Base-by-base conservation (phyloP, 176 grass and related monocot genomes). In the Rhynchospora tenuis region DNA sequence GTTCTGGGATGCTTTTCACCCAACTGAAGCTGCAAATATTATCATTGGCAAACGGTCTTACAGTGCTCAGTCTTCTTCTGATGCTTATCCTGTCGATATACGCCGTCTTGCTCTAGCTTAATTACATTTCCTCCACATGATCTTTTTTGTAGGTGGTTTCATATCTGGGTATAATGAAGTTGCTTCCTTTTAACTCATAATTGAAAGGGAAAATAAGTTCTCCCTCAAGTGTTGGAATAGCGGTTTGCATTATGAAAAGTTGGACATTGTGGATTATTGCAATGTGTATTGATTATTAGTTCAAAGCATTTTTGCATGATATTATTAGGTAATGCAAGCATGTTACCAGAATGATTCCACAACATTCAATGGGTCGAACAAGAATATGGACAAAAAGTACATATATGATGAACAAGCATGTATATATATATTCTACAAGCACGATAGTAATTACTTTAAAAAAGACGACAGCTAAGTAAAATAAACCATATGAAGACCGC, bases 1-100 rank as follows among this genome's bases (percentile, higher is more conserved):
- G 81, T 99, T 95, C 86, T 99, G 93, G 89, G 96, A 99, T 79
- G 96, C 96, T 13, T 99, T 95, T 91, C 96, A 99, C 79, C 93
- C 96, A 0, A 89, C 96, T 0, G 96, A 95, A 83, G 96, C 96
- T 3, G 91, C 84, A n/a, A 99, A 93, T 79, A 63, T 95, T 27
- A 51, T 91, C 67, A 89, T 98, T 52, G 95, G 82, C 0, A 86
- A 67, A 83, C 86, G 95, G 75, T 86, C 92, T 0, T 98, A 93
- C 85, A 93, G 80, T 28, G 89, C 96, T 16, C 78, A 73, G 64
- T 72, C 29, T 23, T 81, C 84, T 48, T 87, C 87, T 51, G 92
- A 98, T 86, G 95, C 87, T 19, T 81, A 98, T 85, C 95, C 92
- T 3, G 84, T 98, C 66, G 95, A 98, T 70, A 69, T 98, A 10